phyloP scores from a whole-genome alignment of 2,329 filamentous ascomycete genomes.

The Drechslera avenae region DNA sequence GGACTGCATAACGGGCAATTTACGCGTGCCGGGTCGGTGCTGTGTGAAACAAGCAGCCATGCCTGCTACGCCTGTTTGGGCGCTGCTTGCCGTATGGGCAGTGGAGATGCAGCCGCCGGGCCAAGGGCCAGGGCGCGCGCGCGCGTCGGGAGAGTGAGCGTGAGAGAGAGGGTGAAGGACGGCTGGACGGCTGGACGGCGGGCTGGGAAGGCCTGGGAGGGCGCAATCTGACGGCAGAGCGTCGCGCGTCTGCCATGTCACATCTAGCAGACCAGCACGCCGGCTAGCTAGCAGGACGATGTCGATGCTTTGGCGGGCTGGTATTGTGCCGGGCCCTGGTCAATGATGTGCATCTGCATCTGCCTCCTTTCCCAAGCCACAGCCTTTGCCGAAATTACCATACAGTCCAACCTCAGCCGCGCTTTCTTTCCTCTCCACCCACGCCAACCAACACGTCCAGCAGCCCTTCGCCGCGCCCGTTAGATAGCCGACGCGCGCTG shows the following conservation, averaged over 20 bases:
- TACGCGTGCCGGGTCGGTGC: conserved; percentile 30
- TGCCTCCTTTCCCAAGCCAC: conserved; percentile 22
- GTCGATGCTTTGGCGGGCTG: conserved; percentile 16
- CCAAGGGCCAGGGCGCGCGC: not conserved
- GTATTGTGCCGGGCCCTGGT: conserved; percentile 18
- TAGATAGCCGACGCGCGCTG: conserved; percentile 19
- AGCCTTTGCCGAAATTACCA: conserved; percentile 23
- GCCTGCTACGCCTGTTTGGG: conserved; percentile 6
- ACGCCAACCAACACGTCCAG: conserved; percentile 30
- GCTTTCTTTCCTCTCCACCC: conserved; percentile 38
- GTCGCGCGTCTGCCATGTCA: not conserved
- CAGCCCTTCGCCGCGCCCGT: conserved; percentile 21
- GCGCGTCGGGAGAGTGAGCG: not conserved
- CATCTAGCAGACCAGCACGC: conserved; percentile 1
- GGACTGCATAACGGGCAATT: conserved; percentile 37
- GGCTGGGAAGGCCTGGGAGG: not conserved
- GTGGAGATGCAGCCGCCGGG: not conserved
- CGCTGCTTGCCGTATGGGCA: not conserved
- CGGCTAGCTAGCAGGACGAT: not conserved
- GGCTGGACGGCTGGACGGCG: not conserved
- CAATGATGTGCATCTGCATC: conserved; percentile 23
- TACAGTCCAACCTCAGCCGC: conserved; percentile 31
- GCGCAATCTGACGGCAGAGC: conserved; percentile 13
- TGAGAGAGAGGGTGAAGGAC: no score
- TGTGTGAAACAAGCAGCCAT: conserved; percentile 32